Evolutionary conservation across 2,329 filamentous ascomycete species (phyloP).

Genomic region (Alternaria metachromatica): DNA sequence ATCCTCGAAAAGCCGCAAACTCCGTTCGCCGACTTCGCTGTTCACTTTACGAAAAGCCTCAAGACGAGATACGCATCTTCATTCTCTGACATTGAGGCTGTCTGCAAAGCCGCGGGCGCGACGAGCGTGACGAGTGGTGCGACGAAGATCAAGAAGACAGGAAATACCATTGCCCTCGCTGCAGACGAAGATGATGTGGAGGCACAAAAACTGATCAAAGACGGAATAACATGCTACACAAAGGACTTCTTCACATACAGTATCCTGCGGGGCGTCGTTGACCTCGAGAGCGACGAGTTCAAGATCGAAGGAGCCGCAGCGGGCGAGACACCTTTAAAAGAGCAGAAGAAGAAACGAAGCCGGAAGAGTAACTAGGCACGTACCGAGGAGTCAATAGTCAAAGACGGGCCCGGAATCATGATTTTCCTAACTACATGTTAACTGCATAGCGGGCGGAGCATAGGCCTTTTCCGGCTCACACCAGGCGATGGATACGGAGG

Average conservation of each 20-base stretch:
- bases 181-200: constrained; percentile 46
- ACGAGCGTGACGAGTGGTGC: constrained; percentile 26
- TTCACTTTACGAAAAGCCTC: constrained; percentile 57
- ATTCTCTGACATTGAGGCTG: constrained; percentile 47
- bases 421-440: neutral
- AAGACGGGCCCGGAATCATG: neutral
- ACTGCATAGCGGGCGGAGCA: constrained; percentile 14
- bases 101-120: constrained; percentile 50
- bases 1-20: constrained; percentile 45
- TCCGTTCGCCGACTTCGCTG: constrained; percentile 56
- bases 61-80: constrained; percentile 40
- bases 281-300: constrained; percentile 51
- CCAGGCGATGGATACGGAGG: neutral
- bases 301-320: constrained; percentile 21
- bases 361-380: constrained; percentile 18
- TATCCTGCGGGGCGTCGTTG: constrained; percentile 52
- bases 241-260: constrained; percentile 54
- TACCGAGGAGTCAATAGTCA: neutral
- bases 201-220: constrained; percentile 38
- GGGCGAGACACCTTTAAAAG: constrained; percentile 2
- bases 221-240: constrained; percentile 47
- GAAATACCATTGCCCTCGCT: constrained; percentile 49
- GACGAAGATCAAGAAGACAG: constrained; percentile 30
- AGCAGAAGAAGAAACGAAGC: constrained; percentile 22
- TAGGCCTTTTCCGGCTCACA: neutral